Evolutionary conservation across 2,329 filamentous ascomycete species (phyloP).

Genomic region (Ascochyta clinopodiicola): DNA sequence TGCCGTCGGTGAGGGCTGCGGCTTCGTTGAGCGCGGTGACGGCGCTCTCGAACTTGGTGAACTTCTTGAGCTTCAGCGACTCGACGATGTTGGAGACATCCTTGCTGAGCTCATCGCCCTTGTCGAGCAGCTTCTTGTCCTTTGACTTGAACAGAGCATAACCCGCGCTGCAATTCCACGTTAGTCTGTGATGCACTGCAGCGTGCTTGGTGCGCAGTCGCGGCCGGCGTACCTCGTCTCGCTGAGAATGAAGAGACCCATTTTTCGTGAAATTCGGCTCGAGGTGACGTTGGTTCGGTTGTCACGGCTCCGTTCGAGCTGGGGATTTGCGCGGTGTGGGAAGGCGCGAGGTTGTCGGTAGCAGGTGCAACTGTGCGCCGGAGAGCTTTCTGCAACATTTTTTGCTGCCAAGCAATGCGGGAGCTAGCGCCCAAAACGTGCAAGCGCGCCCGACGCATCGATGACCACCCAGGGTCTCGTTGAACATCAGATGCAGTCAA

Average conservation of each 20-base stretch:
- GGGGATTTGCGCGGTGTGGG: slow-evolving; percentile 22
- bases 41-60: slow-evolving; percentile 95
- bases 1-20: slow-evolving; percentile 78
- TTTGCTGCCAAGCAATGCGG: slow-evolving; percentile 5
- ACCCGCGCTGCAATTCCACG: slow-evolving; percentile 73
- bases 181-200: slow-evolving; percentile 23
- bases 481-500: neutral
- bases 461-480: slow-evolving; percentile 1
- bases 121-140: slow-evolving; percentile 97
- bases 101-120: slow-evolving; percentile 75
- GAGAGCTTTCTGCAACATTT: slow-evolving; percentile 13
- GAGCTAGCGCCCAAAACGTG: slow-evolving; percentile 4
- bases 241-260: slow-evolving; percentile 52
- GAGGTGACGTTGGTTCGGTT: slow-evolving; percentile 10
- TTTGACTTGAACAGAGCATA: slow-evolving; percentile 98
- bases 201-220: slow-evolving; percentile 14
- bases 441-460: slow-evolving; percentile 2
- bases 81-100: slow-evolving; percentile 85
- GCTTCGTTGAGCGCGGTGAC: slow-evolving; percentile 90
- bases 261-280: slow-evolving; percentile 26
- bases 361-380: slow-evolving; percentile 21
- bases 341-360: slow-evolving; percentile 23
- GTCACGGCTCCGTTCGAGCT: slow-evolving; percentile 19
- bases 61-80: slow-evolving; percentile 95
- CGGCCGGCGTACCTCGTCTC: slow-evolving; percentile 40